Percentiles rank a stretch among this genome's conserved stretches.
These are phyloP conservation scores for Xylaria acuta DNA, from an alignment of 495 filamentous ascomycete species.

Conservation along the genomic window DNA sequence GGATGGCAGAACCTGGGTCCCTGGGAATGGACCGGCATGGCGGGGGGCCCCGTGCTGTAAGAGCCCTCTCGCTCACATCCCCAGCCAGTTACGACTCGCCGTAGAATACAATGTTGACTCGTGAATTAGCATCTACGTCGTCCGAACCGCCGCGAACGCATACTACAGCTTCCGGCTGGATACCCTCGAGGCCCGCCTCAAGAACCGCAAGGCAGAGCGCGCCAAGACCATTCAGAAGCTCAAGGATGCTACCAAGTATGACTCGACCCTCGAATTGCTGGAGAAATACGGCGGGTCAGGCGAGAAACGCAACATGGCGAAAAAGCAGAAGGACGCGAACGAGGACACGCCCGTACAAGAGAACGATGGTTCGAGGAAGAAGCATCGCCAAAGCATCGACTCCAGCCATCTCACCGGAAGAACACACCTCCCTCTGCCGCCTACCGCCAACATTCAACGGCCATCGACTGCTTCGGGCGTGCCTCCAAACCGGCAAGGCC, in stretches of 20 bases:
- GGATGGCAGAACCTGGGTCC: constrained; percentile 82
- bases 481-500: constrained; percentile 29
- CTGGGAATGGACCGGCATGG: constrained; percentile 75
- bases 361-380: constrained; percentile 28
- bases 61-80: constrained; percentile 30
- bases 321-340: constrained; percentile 40
- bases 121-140: constrained; percentile 67
- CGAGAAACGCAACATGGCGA: constrained; percentile 51
- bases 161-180: constrained; percentile 85
- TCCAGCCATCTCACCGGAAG: constrained; percentile 44
- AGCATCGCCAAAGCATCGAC: constrained; percentile 30
- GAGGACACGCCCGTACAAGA: constrained; percentile 26
- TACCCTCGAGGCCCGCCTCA: constrained; percentile 67
- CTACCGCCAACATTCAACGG: constrained; percentile 83
- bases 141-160: constrained; percentile 63
- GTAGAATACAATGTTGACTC: constrained; percentile 31
- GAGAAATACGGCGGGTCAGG: constrained; percentile 87
- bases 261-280: constrained; percentile 89
- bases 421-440: constrained; percentile 73
- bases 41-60: constrained; percentile 80
- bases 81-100: neutral
- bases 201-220: constrained; percentile 76
- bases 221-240: constrained; percentile 89
- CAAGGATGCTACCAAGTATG: constrained; percentile 92
- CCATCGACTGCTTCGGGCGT: constrained; percentile 36